Percentiles rank a stretch among this genome's conserved stretches.
Evolutionary conservation across 2,329 filamentous ascomycete species (phyloP).

Genomic region (Colletotrichum tanaceti): DNA sequence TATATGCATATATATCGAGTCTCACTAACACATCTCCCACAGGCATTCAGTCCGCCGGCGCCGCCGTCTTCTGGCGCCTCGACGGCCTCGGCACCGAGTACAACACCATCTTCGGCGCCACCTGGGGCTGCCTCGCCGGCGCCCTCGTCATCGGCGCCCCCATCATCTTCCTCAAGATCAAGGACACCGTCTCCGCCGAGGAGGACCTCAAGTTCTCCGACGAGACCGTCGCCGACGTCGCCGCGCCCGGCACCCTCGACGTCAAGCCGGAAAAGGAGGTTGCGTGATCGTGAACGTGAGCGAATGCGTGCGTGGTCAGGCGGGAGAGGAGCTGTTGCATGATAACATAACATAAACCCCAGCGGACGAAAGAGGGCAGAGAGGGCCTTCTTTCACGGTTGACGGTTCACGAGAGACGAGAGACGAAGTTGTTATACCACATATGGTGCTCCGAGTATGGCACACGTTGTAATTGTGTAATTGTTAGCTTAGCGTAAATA

Average conservation of each 20-base stretch:
- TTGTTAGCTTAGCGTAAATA: not conserved
- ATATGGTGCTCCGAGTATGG: not conserved
- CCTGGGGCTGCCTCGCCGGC: constrained; percentile 80
- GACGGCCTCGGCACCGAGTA: constrained; percentile 73
- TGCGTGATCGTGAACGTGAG: not conserved
- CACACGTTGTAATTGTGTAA: not conserved
- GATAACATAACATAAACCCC: no score
- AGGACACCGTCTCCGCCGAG: constrained; percentile 83
- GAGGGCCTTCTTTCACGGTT: not conserved
- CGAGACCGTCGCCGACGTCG: constrained; percentile 80
- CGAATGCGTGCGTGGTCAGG: no score
- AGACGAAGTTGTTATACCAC: constrained; percentile 20
- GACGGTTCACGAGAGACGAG: constrained; percentile 21
- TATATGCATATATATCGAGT: no score
- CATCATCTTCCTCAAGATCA: constrained; percentile 81
- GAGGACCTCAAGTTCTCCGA: constrained; percentile 88
- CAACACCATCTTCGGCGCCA: constrained; percentile 76
- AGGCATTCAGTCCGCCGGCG: constrained; percentile 84
- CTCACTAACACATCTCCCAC: constrained; percentile 7
- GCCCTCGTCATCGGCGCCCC: constrained; percentile 82
- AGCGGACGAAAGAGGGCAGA: not conserved
- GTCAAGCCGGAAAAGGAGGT: constrained; percentile 24
- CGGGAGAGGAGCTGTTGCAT: not conserved
- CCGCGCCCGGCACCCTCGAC: constrained; percentile 44
- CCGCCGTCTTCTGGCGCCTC: constrained; percentile 79